These are phyloP conservation scores for Phytophthora parvispora DNA, from an alignment of 352 stramenopile species.

Conservation along the genomic window DNA sequence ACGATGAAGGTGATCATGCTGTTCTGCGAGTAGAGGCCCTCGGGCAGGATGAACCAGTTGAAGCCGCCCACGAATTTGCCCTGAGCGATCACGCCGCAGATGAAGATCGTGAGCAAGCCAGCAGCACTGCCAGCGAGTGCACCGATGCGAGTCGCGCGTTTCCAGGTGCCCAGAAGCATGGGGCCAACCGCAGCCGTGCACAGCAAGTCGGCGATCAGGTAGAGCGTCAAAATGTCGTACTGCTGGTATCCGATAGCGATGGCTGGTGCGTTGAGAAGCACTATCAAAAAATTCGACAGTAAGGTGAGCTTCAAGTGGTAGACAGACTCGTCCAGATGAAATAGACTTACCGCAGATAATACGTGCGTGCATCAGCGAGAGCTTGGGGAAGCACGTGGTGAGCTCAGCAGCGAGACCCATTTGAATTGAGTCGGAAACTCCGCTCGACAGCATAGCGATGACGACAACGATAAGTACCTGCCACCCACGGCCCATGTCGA, in stretches of 20 bases:
- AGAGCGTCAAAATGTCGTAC: constrained; percentile 72
- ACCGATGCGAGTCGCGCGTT: constrained; percentile 41
- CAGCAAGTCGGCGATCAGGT: constrained; percentile 75
- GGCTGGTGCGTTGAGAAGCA: constrained; percentile 69
- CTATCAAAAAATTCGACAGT: too few relatives aligned
- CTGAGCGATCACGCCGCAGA: constrained; percentile 57
- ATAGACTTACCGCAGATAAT: constrained; percentile 32
- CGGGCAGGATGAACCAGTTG: constrained; percentile 68
- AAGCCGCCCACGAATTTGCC: constrained; percentile 71
- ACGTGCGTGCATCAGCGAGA: constrained; percentile 59
- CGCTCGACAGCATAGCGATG: constrained; percentile 65
- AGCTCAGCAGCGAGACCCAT: constrained; percentile 82
- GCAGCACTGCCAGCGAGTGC: constrained; percentile 53
- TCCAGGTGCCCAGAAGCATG: constrained; percentile 71
- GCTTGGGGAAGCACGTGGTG: constrained; percentile 64
- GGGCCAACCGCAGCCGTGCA: constrained; percentile 70
- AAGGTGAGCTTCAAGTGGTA: too few relatives aligned
- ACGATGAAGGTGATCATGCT: constrained; percentile 82
- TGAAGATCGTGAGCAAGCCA: constrained; percentile 72
- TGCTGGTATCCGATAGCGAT: constrained; percentile 68
- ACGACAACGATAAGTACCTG: constrained; percentile 69
- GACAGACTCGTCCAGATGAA: too few relatives aligned
- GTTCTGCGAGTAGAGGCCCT: constrained; percentile 68
- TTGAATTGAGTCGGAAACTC: constrained; percentile 70
- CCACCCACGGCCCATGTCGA: constrained; percentile 70